Base-by-base conservation (phyloP, 2,329 filamentous ascomycete species). In the Fusarium sp. region DNA sequence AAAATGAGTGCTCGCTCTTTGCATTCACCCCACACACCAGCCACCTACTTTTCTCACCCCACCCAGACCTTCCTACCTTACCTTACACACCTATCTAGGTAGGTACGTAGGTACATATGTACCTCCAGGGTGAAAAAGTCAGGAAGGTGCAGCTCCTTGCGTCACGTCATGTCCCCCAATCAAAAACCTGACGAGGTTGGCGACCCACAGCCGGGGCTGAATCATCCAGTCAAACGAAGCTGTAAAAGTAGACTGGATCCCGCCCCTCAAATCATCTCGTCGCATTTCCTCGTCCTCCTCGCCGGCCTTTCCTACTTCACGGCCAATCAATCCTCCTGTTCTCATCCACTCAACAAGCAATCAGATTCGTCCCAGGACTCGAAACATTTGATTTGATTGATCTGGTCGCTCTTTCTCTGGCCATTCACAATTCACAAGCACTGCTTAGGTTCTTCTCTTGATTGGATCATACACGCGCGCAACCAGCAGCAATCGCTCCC, bases 221-320 rank as follows among this genome's bases (percentile, higher is more conserved):
- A 75, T 82, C 80, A 83, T 82, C 83, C 83, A 85, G 80, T 84
- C 79, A 55, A 62, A 85, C 74, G 36, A 43, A 82, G 74, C 74
- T 75, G 76, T 79, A 77, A 80, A 69, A 81, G 78, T 77, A 78
- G 73, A 75, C 76, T 76, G 76, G 77, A 78, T 77, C 78, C 76
- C 64, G 76, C 75, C 81, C 80, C 80, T 84, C 83, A 84, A 84
- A 84, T 85, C 83, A 85, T 76, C 78, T 82, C 78, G 77, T 80
- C 77, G 77, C 77, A 82, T 81, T 79, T 76, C 71, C 72, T 81
- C 80, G 78, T 79, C 78, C 76, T 78, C 75, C 76, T 73, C 70
- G 58, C 29, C 70, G 65, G 69, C 71, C 73, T 80, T 77, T 76
- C 75, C 77, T 79, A 69, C 53, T 76, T 74, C 78, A 82, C 79